phyloP scores from a whole-genome alignment of 257 asterid genomes.

The Rubia yunnanensis region DNA sequence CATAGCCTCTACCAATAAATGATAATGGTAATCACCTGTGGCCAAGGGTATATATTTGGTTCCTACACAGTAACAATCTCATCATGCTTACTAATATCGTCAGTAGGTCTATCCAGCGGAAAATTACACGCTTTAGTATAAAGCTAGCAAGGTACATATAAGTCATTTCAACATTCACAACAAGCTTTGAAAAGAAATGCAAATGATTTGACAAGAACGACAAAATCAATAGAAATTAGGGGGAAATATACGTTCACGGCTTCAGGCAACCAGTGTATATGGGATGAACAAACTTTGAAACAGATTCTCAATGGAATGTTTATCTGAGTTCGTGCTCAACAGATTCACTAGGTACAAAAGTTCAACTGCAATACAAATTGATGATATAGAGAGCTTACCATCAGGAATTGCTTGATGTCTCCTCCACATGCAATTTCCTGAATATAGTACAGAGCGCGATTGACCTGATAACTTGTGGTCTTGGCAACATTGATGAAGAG shows the following conservation, averaged over 20 bases:
- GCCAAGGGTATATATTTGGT: neutral
- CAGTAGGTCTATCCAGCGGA: neutral
- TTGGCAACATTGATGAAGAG: conserved; percentile 42
- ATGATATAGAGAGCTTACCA: conserved; percentile 23
- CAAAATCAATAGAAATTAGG: neutral
- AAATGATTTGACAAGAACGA: neutral
- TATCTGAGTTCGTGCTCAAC: neutral
- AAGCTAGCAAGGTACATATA: too few relatives aligned
- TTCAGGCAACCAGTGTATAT: neutral
- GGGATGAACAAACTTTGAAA: neutral
- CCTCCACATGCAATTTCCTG: conserved; percentile 59
- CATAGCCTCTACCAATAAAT: neutral
- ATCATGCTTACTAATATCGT: neutral
- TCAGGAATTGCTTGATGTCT: conserved; percentile 49
- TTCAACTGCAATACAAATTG: neutral
- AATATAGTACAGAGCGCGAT: conserved; percentile 40
- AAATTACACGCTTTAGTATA: neutral
- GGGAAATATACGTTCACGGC: neutral
- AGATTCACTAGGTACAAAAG: neutral
- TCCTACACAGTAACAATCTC: neutral
- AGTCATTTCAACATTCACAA: neutral
- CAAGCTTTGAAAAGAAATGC: neutral
- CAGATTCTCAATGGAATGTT: neutral
- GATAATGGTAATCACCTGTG: neutral
- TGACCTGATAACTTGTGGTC: conserved; percentile 43